Evolutionary conservation across 768 basidiomycete genomes (phyloP).

Genomic region (Lactarius sp.): DNA sequence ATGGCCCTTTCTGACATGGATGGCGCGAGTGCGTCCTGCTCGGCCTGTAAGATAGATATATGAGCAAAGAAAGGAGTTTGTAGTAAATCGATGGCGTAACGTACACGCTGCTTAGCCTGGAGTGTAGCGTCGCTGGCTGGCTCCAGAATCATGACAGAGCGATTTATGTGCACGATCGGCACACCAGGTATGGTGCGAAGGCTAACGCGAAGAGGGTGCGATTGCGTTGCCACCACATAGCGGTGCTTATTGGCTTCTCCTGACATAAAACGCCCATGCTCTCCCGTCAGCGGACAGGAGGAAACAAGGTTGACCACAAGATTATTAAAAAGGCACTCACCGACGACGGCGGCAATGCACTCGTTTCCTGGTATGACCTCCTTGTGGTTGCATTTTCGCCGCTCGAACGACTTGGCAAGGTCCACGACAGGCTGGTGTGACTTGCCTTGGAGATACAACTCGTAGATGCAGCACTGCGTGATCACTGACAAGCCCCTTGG

Average conservation of each 20-base stretch:
- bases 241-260: slow-evolving; percentile 87
- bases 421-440: slow-evolving; percentile 72
- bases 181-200: slow-evolving; percentile 77
- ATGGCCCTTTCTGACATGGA: slow-evolving; percentile 44
- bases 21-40: slow-evolving; percentile 56
- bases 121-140: slow-evolving; percentile 80
- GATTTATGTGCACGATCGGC: slow-evolving; percentile 88
- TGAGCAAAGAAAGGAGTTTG: not conserved
- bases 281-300: not conserved
- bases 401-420: slow-evolving; percentile 89
- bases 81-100: slow-evolving; percentile 23
- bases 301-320: not conserved
- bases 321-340: slow-evolving; percentile 42
- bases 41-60: slow-evolving; percentile 41
- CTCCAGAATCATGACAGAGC: slow-evolving; percentile 89
- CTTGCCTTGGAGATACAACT: slow-evolving; percentile 82
- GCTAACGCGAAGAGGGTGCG: slow-evolving; percentile 58
- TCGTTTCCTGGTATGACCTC: slow-evolving; percentile 82
- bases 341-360: slow-evolving; percentile 77
- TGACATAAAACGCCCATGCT: slow-evolving; percentile 29
- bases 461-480: slow-evolving; percentile 95
- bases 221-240: slow-evolving; percentile 86
- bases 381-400: slow-evolving; percentile 91
- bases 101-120: slow-evolving; percentile 56
- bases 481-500: slow-evolving; percentile 75